phyloP scores from a whole-genome alignment of 1,284 basidiomycete species.

The Papiliotrema fonsecae region DNA sequence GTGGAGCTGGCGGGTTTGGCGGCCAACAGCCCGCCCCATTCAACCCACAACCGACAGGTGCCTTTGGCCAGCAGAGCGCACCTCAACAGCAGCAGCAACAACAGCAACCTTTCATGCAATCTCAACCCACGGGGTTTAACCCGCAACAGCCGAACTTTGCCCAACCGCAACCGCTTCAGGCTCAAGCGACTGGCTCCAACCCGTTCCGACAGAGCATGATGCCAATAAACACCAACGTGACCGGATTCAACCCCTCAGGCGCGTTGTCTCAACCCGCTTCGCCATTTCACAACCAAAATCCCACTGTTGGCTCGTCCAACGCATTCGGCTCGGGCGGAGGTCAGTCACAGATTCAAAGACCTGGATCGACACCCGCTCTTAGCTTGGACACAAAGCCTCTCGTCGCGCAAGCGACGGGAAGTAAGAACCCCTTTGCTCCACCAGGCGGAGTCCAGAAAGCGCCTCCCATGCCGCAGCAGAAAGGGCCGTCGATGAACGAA shows the following conservation, averaged over 20 bases:
- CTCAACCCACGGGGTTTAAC: slow-evolving; percentile 61
- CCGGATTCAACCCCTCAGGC: slow-evolving; percentile 8
- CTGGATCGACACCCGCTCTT: slow-evolving; percentile 28
- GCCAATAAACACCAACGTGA: slow-evolving; percentile 11
- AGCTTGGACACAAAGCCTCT: slow-evolving; percentile 53
- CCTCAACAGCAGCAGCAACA: too few species aligned
- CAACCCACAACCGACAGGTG: too few species aligned
- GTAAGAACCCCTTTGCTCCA: slow-evolving; percentile 90
- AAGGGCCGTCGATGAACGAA: slow-evolving; percentile 74
- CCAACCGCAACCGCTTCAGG: slow-evolving; percentile 35
- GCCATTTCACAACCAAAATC: slow-evolving; percentile 22
- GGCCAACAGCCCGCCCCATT: too few species aligned
- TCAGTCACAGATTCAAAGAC: slow-evolving; percentile 35
- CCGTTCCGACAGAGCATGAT: slow-evolving; percentile 58
- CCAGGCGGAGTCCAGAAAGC: slow-evolving; percentile 49
- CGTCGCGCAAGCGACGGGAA: slow-evolving; percentile 87
- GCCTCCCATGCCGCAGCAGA: slow-evolving; percentile 64
- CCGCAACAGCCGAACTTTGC: slow-evolving; percentile 42
- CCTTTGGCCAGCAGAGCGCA: too few species aligned
- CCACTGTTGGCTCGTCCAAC: background rate
- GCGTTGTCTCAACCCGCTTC: slow-evolving; percentile 26
- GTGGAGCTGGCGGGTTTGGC: slow-evolving; percentile 42
- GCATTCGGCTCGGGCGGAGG: slow-evolving; percentile 8
- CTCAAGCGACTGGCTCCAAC: slow-evolving; percentile 63
- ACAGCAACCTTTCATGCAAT: slow-evolving; percentile 47